These are phyloP conservation scores for Aspergillus jensenii DNA, from an alignment of 2,329 filamentous ascomycete species.

Conservation along the genomic window DNA sequence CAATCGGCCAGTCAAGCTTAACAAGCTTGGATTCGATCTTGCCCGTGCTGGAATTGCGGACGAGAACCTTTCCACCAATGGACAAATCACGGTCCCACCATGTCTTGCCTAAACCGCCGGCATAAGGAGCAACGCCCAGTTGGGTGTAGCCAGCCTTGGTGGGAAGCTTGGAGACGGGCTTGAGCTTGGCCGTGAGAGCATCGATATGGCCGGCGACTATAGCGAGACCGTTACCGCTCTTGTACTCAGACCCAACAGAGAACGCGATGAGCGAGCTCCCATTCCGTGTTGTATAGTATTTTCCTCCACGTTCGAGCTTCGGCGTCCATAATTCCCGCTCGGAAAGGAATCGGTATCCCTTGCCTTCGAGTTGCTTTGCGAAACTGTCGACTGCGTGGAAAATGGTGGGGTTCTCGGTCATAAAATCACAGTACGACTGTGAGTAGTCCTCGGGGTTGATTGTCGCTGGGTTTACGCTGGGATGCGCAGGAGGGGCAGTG, in stretches of 20 bases:
- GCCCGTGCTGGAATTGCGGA: slow-evolving; percentile 68
- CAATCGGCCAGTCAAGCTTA: slow-evolving; percentile 92
- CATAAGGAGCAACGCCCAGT: slow-evolving; percentile 89
- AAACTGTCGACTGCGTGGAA: slow-evolving; percentile 87
- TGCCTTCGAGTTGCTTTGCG: slow-evolving; percentile 66
- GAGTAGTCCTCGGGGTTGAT: slow-evolving; percentile 63
- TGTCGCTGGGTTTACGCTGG: slow-evolving; percentile 15
- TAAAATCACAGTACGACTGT: slow-evolving; percentile 81
- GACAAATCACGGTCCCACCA: slow-evolving; percentile 98
- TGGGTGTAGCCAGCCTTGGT: slow-evolving; percentile 83
- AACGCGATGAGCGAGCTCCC: slow-evolving; percentile 85
- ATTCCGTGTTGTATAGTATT: slow-evolving; percentile 87
- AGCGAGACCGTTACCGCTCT: slow-evolving; percentile 79
- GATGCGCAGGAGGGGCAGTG: slow-evolving; percentile 8
- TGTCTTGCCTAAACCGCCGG: slow-evolving; percentile 79
- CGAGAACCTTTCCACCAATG: slow-evolving; percentile 84
- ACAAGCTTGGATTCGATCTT: slow-evolving; percentile 82
- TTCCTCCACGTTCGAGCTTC: slow-evolving; percentile 74
- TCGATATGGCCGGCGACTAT: slow-evolving; percentile 93
- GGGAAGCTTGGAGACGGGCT: slow-evolving; percentile 85
- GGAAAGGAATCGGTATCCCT: slow-evolving; percentile 73
- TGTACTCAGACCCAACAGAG: slow-evolving; percentile 74
- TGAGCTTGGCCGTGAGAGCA: slow-evolving; percentile 83
- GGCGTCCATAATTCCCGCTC: slow-evolving; percentile 75
- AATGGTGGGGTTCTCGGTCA: slow-evolving; percentile 86